These are phyloP conservation scores for Colletotrichum tropicale DNA, from an alignment of 2,329 filamentous ascomycete species.

Conservation along the genomic window DNA sequence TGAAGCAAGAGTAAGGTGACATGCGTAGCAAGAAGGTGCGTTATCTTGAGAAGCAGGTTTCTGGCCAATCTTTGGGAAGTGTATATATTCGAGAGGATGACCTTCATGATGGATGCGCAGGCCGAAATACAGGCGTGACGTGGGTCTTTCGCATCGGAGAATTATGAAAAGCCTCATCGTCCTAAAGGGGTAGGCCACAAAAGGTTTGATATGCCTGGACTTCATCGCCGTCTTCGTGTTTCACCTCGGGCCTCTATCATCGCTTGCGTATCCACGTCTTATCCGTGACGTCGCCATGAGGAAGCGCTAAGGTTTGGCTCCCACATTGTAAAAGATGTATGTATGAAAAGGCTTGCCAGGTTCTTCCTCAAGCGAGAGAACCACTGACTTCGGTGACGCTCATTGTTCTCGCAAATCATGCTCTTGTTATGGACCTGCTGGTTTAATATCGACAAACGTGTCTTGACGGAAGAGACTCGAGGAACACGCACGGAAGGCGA, in stretches of 20 bases:
- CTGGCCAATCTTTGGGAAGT: background rate
- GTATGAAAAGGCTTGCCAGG: fast-evolving
- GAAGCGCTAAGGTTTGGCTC: fast-evolving
- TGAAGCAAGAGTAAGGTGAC: background rate
- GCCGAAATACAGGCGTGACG: background rate
- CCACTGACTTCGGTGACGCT: too few species aligned
- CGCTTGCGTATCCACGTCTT: background rate
- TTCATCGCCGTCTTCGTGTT: fast-evolving
- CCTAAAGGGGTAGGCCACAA: fast-evolving
- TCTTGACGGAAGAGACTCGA: too few species aligned
- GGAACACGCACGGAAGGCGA: too few species aligned
- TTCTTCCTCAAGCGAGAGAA: background rate
- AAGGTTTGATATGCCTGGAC: fast-evolving
- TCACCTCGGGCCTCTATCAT: fast-evolving
- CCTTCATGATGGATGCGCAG: fast-evolving
- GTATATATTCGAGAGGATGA: background rate
- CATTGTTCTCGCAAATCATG: background rate
- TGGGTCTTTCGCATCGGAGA: background rate
- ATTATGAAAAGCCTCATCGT: fast-evolving
- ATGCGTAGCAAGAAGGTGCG: background rate
- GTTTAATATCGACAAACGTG: fast-evolving
- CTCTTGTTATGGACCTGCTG: background rate
- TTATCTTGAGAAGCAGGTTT: background rate
- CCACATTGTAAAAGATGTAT: fast-evolving
- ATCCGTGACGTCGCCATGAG: fast-evolving